Evolutionary conservation across 192 early-diverging fungal genomes (phyloP).

Genomic region (Podila epigama): DNA sequence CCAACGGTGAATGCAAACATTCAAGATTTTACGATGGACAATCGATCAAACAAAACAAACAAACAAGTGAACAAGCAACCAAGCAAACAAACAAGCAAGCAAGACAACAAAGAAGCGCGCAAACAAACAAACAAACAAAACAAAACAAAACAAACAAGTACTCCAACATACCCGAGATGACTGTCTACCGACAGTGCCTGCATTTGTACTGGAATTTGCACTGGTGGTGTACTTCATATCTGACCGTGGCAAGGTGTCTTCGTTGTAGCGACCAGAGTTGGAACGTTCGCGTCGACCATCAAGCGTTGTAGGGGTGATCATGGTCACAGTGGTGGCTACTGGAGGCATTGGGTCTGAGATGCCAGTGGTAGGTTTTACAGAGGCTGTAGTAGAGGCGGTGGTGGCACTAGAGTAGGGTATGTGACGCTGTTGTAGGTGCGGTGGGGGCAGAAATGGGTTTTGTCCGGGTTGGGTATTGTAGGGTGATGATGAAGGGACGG

Average conservation of each 20-base stretch:
- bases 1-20: too few species aligned
- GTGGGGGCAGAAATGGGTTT: conserved; percentile 27
- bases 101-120: too few species aligned
- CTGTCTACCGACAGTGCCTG: too few species aligned
- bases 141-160: too few species aligned
- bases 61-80: too few species aligned
- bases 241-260: neutral
- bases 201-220: too few species aligned
- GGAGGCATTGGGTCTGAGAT: conserved; percentile 3
- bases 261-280: conserved; percentile 3
- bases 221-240: neutral
- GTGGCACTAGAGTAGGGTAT: neutral
- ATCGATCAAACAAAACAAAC: too few species aligned
- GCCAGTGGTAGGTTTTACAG: neutral
- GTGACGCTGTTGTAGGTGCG: conserved; percentile 16
- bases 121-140: too few species aligned
- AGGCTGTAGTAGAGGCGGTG: neutral
- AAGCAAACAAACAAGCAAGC: too few species aligned
- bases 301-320: neutral
- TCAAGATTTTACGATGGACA: too few species aligned
- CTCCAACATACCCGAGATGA: too few species aligned
- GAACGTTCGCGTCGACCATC: conserved; percentile 9
- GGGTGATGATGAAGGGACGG: too few species aligned
- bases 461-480: conserved; percentile 27
- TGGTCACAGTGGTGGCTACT: neutral